Percentiles rank a stretch among this genome's conserved stretches.
Evolutionary conservation across 768 basidiomycete species (phyloP).

Genomic region (Podaxis pistillaris): DNA sequence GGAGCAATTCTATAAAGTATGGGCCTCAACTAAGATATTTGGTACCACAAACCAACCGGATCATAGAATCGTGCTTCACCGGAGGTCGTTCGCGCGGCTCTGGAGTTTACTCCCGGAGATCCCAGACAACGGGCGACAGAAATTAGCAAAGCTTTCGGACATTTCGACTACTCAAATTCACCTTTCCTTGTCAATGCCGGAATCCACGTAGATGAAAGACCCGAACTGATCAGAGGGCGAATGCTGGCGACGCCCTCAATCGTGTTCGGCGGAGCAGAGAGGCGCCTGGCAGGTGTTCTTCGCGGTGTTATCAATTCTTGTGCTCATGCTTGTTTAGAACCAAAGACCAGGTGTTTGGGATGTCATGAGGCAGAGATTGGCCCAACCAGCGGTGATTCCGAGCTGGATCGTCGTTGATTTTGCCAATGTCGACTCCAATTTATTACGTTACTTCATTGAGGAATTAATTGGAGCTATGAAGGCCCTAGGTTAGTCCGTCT

Average conservation of each 20-base stretch:
- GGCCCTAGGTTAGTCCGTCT: conserved; percentile 21
- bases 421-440: conserved; percentile 16
- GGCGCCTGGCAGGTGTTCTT: neutral
- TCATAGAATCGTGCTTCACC: conserved; percentile 28
- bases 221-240: conserved; percentile 34
- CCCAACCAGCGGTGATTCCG: conserved; percentile 17
- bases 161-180: conserved; percentile 36
- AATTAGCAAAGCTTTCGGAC: conserved; percentile 28
- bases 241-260: conserved; percentile 33
- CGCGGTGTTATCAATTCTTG: neutral
- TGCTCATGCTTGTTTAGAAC: neutral
- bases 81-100: conserved; percentile 28
- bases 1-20: conserved; percentile 30
- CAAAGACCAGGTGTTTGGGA: conserved; percentile 29
- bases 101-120: conserved; percentile 26
- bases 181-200: conserved; percentile 40
- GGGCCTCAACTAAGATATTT: neutral
- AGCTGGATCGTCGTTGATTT: conserved; percentile 27
- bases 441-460: conserved; percentile 20
- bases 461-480: conserved; percentile 24
- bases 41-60: neutral
- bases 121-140: conserved; percentile 22
- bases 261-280: conserved; percentile 21
- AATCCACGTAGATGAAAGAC: conserved; percentile 29
- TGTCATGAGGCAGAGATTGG: conserved; percentile 27